These are phyloP conservation scores for Dendrobium huoshanense DNA, from an alignment of 106 monocot genomes.

Conservation along the genomic window DNA sequence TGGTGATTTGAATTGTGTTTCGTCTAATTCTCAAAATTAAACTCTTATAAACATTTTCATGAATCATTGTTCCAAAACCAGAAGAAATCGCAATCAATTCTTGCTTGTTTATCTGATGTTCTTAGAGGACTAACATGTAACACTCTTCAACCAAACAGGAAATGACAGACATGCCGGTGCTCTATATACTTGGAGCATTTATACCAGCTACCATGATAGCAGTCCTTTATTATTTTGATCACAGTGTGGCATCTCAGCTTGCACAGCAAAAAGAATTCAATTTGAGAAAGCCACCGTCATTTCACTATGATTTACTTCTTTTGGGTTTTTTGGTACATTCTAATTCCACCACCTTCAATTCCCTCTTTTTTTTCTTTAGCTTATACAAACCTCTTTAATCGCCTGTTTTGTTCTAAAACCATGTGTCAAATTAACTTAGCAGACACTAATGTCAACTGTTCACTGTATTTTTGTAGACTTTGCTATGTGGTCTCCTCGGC, in stretches of 20 bases:
- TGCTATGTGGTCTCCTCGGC: constrained; percentile 76
- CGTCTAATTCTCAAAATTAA: too few relatives aligned
- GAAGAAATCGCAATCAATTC: not conserved
- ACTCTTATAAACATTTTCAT: too few relatives aligned
- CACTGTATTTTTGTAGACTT: constrained; percentile 32
- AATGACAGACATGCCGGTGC: constrained; percentile 61
- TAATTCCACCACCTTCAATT: not conserved
- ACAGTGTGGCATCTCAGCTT: constrained; percentile 83
- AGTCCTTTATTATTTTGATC: constrained; percentile 82
- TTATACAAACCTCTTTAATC: not conserved
- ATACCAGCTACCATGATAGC: constrained; percentile 90
- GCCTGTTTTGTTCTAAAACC: not conserved
- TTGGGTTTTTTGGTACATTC: constrained; percentile 25
- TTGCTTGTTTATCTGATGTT: not conserved
- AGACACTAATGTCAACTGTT: not conserved
- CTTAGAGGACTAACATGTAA: not conserved
- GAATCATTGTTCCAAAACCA: too few relatives aligned
- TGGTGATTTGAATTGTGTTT: too few relatives aligned
- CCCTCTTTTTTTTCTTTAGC: not conserved
- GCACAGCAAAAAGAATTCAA: constrained; percentile 89
- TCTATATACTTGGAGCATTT: constrained; percentile 83
- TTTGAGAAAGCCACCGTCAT: constrained; percentile 75
- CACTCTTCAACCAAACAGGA: constrained; percentile 39
- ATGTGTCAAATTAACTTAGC: not conserved
- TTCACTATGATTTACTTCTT: constrained; percentile 75